Evolutionary conservation across 768 basidiomycete species (phyloP), one percentile per base, ranked within the genome.

Genomic region (Trametes punicea): DNA sequence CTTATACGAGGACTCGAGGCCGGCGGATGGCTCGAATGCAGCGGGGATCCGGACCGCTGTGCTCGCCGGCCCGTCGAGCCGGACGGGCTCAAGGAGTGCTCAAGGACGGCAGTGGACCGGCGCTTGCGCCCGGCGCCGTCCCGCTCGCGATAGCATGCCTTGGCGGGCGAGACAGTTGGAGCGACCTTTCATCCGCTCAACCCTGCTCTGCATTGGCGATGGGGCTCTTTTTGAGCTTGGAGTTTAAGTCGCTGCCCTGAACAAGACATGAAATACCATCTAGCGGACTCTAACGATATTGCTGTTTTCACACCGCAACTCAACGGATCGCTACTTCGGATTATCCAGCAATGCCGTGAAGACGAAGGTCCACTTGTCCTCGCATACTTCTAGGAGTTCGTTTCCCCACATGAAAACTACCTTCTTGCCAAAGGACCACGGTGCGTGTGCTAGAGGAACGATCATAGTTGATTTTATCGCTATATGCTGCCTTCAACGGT

Each of bases 291-390:
- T n/a, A n/a, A n/a, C n/a, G n/a, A n/a, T n/a, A n/a, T n/a, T n/a
- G n/a, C n/a, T n/a, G n/a, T n/a, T n/a, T n/a, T n/a, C n/a, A n/a
- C n/a, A n/a, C n/a, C n/a, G n/a, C n/a, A n/a, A n/a, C n/a, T n/a
- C n/a, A n/a, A n/a, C n/a, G n/a, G n/a, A n/a, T n/a, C n/a, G n/a
- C 25, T 7, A 30, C 9, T 46, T 31, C 13, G 41, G 21, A 9
- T 30, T 52, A n/a, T n/a, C n/a, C n/a, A n/a, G n/a, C n/a, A n/a
- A n/a, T 25, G 44, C 25, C 18, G 41, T 42, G 36, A 64, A 64
- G 4, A 45, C 3, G 55, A 64, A 61, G 10, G 52, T 58, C 63
- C 63, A 64, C 26, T 64, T 64, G 21, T 59, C 42, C 18, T 44
- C 33, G 23, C 57, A 38, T 1, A 51, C 42, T 6, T 31, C 20